phyloP scores from a whole-genome alignment of 352 stramenopile genomes.

The Globisporangium nodosum region DNA sequence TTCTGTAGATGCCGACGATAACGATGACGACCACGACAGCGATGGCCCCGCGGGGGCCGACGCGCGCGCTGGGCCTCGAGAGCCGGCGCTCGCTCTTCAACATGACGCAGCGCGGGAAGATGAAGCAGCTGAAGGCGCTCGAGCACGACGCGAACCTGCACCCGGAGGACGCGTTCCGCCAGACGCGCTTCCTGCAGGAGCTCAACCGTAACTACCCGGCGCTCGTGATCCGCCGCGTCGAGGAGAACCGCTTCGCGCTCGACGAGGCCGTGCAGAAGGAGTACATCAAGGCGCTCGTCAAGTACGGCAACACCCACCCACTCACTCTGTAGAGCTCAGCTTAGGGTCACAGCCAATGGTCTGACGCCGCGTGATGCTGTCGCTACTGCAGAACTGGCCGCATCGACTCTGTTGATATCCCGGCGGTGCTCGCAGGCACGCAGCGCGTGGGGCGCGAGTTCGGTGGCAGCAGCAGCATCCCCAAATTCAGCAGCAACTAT shows the following conservation, averaged over 20 bases:
- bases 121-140: slow-evolving; percentile 80
- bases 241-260: slow-evolving; percentile 77
- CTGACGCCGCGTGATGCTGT: not conserved
- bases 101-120: slow-evolving; percentile 66
- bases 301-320: slow-evolving; percentile 21
- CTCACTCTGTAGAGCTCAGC: not conserved
- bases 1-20: not conserved
- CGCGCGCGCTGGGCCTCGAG: slow-evolving; percentile 5
- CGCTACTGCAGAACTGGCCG: slow-evolving; percentile 43
- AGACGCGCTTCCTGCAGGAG: slow-evolving; percentile 81
- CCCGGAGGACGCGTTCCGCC: slow-evolving; percentile 65
- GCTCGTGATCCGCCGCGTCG: slow-evolving; percentile 77
- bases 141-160: slow-evolving; percentile 76
- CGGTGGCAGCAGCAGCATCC: not conserved
- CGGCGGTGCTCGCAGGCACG: slow-evolving; percentile 35
- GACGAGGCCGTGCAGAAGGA: slow-evolving; percentile 82
- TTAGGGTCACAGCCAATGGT: not conserved
- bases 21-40: not conserved
- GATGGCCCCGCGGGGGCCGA: not conserved
- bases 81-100: slow-evolving; percentile 71
- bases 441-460: slow-evolving; percentile 20
- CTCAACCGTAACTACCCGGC: slow-evolving; percentile 85
- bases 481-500: slow-evolving; percentile 5
- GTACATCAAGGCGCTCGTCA: slow-evolving; percentile 88
- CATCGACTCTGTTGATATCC: slow-evolving; percentile 74